A percentile compares a stretch with the other conserved stretches of the same genome.
phyloP scores from a whole-genome alignment of 495 filamentous ascomycete species.

The Lasiosphaeriaceae sp. region DNA sequence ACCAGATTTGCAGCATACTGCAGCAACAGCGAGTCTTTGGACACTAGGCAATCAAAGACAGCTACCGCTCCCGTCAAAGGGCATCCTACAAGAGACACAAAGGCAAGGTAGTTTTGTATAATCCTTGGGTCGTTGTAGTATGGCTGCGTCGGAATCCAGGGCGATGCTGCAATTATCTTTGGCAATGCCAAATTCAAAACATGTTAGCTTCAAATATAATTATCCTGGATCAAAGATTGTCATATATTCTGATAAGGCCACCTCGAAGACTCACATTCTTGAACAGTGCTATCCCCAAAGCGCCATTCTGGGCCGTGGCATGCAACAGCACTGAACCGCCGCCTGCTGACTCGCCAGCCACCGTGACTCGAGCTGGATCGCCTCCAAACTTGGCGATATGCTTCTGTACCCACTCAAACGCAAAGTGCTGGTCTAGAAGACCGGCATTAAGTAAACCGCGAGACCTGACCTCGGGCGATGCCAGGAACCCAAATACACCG shows the following conservation, averaged over 20 bases:
- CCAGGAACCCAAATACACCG: conserved; percentile 23
- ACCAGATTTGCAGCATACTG: conserved; percentile 26
- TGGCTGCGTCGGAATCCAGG: conserved; percentile 49
- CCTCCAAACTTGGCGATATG: conserved; percentile 55
- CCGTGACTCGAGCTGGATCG: conserved; percentile 35
- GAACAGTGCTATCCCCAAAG: conserved; percentile 7
- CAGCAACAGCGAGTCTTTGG: conserved; percentile 41
- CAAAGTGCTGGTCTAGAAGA: conserved; percentile 41
- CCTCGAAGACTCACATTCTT: conserved; percentile 11
- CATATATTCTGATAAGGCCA: too few relatives aligned
- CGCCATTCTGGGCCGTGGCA: conserved; percentile 10
- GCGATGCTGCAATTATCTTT: conserved; percentile 49
- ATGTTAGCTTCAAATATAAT: background rate
- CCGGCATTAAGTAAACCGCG: conserved; percentile 41
- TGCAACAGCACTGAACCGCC: conserved; percentile 28
- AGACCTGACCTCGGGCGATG: conserved; percentile 18
- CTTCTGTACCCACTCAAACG: conserved; percentile 47
- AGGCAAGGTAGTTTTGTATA: conserved; percentile 39
- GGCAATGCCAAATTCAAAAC: background rate
- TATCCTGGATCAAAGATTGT: too few relatives aligned
- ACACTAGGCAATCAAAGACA: conserved; percentile 51
- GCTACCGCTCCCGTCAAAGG: conserved; percentile 12
- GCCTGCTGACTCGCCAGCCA: conserved; percentile 49
- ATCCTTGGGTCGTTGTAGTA: conserved; percentile 34
- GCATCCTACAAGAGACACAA: conserved; percentile 46